phyloP scores from a whole-genome alignment of 2,329 filamentous ascomycete genomes.

The Emmonsia crescens region DNA sequence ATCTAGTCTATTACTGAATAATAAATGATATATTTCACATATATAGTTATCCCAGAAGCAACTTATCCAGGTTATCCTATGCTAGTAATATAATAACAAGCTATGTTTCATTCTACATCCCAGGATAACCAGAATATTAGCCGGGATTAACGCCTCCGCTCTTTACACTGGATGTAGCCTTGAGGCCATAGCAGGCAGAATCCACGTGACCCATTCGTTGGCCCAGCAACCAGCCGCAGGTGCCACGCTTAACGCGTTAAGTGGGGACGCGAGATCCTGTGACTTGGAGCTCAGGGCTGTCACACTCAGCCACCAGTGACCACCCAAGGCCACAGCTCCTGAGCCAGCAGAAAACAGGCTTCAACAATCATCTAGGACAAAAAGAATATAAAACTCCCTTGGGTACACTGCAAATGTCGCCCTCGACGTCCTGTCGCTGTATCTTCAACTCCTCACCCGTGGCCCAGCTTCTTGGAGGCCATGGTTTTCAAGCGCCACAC shows the following conservation, averaged over 20 bases:
- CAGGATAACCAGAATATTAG: too few relatives aligned
- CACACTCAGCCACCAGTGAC: background rate
- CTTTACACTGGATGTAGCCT: too few relatives aligned
- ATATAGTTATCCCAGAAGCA: background rate
- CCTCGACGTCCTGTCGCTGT: slow-evolving; percentile 2
- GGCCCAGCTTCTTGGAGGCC: background rate
- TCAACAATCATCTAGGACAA: background rate
- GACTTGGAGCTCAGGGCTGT: background rate
- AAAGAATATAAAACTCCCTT: background rate
- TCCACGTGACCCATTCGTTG: background rate
- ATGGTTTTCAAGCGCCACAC: slow-evolving; percentile 16
- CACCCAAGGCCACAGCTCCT: background rate
- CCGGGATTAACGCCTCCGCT: background rate
- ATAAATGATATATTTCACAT: background rate
- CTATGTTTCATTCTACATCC: background rate
- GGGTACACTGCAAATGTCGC: slow-evolving; percentile 7
- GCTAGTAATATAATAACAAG: background rate
- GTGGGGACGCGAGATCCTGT: background rate
- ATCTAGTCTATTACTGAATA: background rate
- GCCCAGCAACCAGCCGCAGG: background rate
- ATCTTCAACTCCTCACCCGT: slow-evolving; percentile 5
- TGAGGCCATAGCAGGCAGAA: too few relatives aligned
- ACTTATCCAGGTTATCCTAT: too few relatives aligned
- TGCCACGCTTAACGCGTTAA: slow-evolving; percentile 1
- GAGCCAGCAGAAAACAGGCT: background rate